phyloP scores from a whole-genome alignment of 306 rosid species.

The Trichosanthes cucumerina region DNA sequence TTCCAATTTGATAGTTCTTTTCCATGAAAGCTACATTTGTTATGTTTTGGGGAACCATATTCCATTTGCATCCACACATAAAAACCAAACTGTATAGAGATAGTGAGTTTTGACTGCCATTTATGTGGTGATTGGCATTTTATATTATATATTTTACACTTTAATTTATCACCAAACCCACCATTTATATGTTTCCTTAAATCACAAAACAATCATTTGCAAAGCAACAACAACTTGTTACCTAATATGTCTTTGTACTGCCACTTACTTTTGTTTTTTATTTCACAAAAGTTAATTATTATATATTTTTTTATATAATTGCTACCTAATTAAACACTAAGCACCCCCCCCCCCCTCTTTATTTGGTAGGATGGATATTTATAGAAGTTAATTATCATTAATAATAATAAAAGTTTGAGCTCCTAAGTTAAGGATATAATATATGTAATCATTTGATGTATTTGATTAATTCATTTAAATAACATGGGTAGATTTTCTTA shows the following conservation, averaged over 20 bases:
- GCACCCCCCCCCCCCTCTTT: not conserved
- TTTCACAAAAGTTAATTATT: not conserved
- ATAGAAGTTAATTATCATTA: not conserved
- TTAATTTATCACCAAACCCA: constrained; percentile 17
- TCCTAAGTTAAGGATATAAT: not conserved
- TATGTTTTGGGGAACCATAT: not conserved
- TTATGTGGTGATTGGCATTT: not conserved
- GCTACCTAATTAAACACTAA: not conserved
- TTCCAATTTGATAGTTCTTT: not conserved
- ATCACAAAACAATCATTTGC: constrained; percentile 30
- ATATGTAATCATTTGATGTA: no score
- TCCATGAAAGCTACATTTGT: constrained; percentile 2
- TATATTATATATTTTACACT: not conserved
- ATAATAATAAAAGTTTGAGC: not conserved
- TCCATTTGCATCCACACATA: not conserved
- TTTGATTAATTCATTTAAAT: no score
- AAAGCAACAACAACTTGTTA: constrained; percentile 58
- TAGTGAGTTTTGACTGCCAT: not conserved
- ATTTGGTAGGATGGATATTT: not conserved
- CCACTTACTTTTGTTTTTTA: constrained; percentile 23
- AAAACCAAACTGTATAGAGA: not conserved
- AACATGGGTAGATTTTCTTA: not conserved
- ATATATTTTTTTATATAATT: not conserved
- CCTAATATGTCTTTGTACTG: constrained; percentile 30
- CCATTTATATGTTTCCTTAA: constrained; percentile 24